Base-by-base conservation (phyloP, 2,329 filamentous ascomycete genomes). In the Dryadomyces sulphureus region DNA sequence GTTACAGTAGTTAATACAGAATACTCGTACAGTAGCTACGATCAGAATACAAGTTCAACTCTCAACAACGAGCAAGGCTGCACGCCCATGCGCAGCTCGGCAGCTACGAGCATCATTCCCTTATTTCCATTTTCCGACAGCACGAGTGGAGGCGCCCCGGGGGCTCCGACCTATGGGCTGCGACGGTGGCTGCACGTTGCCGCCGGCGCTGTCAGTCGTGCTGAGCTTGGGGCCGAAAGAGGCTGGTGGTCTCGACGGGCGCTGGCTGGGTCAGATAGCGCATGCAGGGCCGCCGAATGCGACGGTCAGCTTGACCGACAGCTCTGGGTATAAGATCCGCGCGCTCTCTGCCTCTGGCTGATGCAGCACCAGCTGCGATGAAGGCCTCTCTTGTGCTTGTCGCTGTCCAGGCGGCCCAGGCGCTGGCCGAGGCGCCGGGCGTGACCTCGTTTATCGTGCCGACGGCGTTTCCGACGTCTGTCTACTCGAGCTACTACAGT, bases 401-500 rank as follows among this genome's bases (percentile, higher is more conserved):
- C 7, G 12, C 11, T 7, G 22, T 43, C 7, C 20, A 43, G 11
- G 34, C 22, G 30, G 46, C 51, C 34, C 8, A 16, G n/a, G 42
- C n/a, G 14, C 44, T 38, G 21, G 42, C 45, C 32, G 45, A 44
- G 21, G 46, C 60, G 5, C 64, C 64, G 4, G 64, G 62, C 21
- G 52, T 52, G 7, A 46, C 59, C 30, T 60, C 59, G 5, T 68
- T 60, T 48, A 60, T 64, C 17, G 66, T 67, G 9, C 62, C 67
- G 0, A 59, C 64, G 9, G 68, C 65, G 4, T 73, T 73, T 48
- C 71, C 70, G 6, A 72, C 69, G 1, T 63, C 64, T 5, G 65
- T 64, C 8, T 74, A 72, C 54, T 62, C 65, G 24, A 70, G 62
- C 45, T 75, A 74, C 53, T 68, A 69, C 52, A 57, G 65, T 46